phyloP scores from a whole-genome alignment of 495 filamentous ascomycete genomes.

The Physcia stellaris region DNA sequence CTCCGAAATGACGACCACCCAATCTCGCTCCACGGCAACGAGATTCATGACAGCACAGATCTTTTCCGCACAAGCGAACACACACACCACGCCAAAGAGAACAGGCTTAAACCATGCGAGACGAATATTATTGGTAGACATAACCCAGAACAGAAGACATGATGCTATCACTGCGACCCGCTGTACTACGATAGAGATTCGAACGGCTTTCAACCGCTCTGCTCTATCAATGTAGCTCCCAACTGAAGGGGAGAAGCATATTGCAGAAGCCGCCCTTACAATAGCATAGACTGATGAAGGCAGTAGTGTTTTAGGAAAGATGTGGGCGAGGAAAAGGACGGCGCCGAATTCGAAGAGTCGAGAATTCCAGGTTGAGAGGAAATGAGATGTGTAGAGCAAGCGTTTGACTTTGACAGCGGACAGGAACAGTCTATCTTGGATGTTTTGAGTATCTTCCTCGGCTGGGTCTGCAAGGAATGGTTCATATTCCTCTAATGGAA shows the following conservation, averaged over 20 bases:
- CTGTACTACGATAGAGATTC: constrained; percentile 12
- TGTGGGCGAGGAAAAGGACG: constrained; percentile 36
- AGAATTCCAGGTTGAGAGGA: constrained; percentile 51
- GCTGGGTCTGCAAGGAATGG: too few species aligned
- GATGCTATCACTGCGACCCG: constrained; percentile 14
- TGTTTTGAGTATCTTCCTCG: too few species aligned
- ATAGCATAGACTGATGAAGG: constrained; percentile 24
- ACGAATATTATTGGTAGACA: constrained; percentile 22
- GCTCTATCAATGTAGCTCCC: constrained; percentile 30
- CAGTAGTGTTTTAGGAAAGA: constrained; percentile 33
- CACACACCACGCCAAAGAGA: constrained; percentile 24
- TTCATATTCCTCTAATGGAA: too few species aligned
- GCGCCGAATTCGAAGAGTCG: constrained; percentile 43
- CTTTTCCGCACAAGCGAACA: constrained; percentile 38
- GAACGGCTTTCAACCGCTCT: constrained; percentile 7
- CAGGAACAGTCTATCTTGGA: not conserved
- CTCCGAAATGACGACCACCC: constrained; percentile 23
- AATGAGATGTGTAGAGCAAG: constrained; percentile 37
- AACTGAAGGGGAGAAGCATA: constrained; percentile 27
- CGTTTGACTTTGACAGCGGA: constrained; percentile 1
- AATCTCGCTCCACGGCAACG: constrained; percentile 45
- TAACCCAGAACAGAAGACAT: constrained; percentile 26
- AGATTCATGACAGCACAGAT: constrained; percentile 34
- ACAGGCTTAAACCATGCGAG: constrained; percentile 13
- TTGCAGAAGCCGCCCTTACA: constrained; percentile 19